Evolutionary conservation across 1,284 basidiomycete species (phyloP), one percentile per base, ranked within the genome.

Genomic region (Puccinia hordei): DNA sequence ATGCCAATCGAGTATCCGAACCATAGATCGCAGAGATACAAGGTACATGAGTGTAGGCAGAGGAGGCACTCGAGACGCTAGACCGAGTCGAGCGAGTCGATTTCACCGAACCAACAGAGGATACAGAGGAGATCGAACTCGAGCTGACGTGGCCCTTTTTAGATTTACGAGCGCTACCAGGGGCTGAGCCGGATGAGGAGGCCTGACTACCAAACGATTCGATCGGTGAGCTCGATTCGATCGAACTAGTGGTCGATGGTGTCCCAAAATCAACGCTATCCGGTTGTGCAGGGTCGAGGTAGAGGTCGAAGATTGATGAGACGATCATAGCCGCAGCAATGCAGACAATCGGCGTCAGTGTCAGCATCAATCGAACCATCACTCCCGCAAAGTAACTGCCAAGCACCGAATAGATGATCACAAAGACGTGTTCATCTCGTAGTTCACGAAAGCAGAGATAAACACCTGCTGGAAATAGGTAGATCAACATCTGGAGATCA

Each of bases 341-440:
- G 85, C 95, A 97, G 61, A 95, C 93, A 78, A 94, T 91, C 0
- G 94, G 94, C 0, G 94, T 96, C 61, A 96, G 89, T 4, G 94
- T 92, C 81, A 96, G 89, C 93, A 97, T 97, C 80, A 95, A 85
- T 82, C 95, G 93, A 81, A 99, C 96, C 96, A 99, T 99, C 86
- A 99, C 97, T 78, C 96, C 95, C 13, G 97, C 96, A 86, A 99
- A 99, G 89, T 99, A 99, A 85, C 93, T 94, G 68, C 92, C 94
- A 85, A 99, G 91, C 82, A 95, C 90, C 35, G 95, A 92, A 87
- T 99, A 99, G 87, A 99, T 95, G 88, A 99, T 97, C 84, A 99
- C 93, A 86, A 99, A 99, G 83, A 99, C 89, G 85, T 99, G 97
- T 86, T 98, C 97, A 86, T 99, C 97, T 44, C 94, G 90, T 44